Base-by-base conservation (phyloP, 345 rosid genomes). In the Eucalyptus marginata region DNA sequence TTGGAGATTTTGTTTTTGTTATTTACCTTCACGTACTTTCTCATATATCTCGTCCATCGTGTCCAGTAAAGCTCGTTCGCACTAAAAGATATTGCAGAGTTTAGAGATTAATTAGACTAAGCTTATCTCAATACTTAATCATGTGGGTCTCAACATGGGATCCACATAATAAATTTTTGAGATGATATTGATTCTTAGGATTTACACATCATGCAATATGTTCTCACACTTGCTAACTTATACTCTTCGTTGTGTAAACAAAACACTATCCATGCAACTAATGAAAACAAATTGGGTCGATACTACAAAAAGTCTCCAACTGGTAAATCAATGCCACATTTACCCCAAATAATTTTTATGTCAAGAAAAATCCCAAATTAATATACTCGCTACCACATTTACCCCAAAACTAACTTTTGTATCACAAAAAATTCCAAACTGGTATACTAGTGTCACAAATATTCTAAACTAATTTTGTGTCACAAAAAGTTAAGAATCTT, bases 21-120 rank as follows among this genome's bases (percentile, higher is more conserved):
- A 15, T 64, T 7, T 40, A n/a, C 40, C 33, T 64, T 64, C 76
- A 15, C 18, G 36, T 14, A 64, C 36, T n/a, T 56, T 64, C 10
- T n/a, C 76, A n/a, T 64, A n/a, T n/a, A 7, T n/a, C 10, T 64
- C 10, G 0, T n/a, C 76, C 18, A 64, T n/a, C 0, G 76, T 14
- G 76, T 62, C 68, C 0, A 62, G 4, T 62, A 27, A 62, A 62
- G 68, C 68, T 62, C 36, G 36, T 15, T 64, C 11, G 0, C 40
- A 64, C 76, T n/a, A 62, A 64, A 14, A 64, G 33, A 64, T 64
- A n/a, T 15, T n/a, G 40, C 76, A n/a, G 33, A 14, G 36, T 64
- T 29, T 29, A 62, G 16, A 62, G 31, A 62, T 29, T 29, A 1
- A 62, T 62, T 62, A 29, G 33, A 27, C 76, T 64, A 64, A 64